Conservation (phyloP, 495 filamentous ascomycete species). For the Astrothelium subdiscretum region DNA sequence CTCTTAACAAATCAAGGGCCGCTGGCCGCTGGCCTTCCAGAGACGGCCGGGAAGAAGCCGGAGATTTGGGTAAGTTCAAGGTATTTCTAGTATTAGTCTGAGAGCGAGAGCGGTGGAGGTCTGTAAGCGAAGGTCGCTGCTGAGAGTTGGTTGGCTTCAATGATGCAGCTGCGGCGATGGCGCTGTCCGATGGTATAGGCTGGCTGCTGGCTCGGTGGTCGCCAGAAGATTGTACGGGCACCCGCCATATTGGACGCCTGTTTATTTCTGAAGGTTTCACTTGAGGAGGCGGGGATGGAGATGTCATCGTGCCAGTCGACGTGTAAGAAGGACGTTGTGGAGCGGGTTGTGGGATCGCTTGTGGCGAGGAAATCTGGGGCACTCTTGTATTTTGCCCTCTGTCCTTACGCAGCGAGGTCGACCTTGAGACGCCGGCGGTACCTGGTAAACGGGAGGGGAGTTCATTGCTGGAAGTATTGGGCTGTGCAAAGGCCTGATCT, state of each 20-base stretch:
- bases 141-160: constrained; percentile 25
- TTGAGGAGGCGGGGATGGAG: constrained; percentile 47
- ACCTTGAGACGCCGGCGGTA: neutral
- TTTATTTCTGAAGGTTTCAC: constrained; percentile 30
- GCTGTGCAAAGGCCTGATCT: constrained; percentile 71
- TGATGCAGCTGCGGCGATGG: constrained; percentile 22
- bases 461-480: constrained; percentile 5
- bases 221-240: constrained; percentile 17
- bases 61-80: constrained; percentile 31
- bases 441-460: constrained; percentile 3
- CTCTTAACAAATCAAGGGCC: constrained; percentile 37
- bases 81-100: constrained; percentile 28
- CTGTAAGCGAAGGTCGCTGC: constrained; percentile 30
- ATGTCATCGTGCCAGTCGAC: constrained; percentile 88
- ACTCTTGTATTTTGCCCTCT: constrained; percentile 20
- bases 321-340: constrained; percentile 40
- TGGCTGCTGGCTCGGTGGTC: constrained; percentile 23
- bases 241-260: constrained; percentile 25
- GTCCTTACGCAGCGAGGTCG: constrained; percentile 24
- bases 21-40: constrained; percentile 61
- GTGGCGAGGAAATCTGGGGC: constrained; percentile 39
- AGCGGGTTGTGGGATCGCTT: constrained; percentile 41
- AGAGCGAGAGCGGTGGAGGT: constrained; percentile 40
- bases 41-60: constrained; percentile 69
- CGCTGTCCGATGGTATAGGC: constrained; percentile 20